Conservation (phyloP, 2,329 filamentous ascomycete genomes). For the Dendrostoma leiphaemia region DNA sequence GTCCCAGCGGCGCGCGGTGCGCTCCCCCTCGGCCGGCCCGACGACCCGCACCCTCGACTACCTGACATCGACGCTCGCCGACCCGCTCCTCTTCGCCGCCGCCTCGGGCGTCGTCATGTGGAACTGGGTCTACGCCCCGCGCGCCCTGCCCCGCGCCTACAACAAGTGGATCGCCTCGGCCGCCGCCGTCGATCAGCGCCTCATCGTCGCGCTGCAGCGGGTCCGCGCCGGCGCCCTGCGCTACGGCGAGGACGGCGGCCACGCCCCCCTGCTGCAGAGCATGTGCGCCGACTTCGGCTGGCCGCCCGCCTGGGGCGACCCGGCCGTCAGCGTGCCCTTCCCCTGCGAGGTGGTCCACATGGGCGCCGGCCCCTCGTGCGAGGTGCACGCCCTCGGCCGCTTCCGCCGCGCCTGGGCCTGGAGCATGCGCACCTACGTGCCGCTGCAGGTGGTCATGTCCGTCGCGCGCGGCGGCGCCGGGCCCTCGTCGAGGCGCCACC, state of each 20-base stretch:
- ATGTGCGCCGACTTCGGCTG: constrained; percentile 72
- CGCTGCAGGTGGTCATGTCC: constrained; percentile 60
- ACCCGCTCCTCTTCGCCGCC: constrained; percentile 68
- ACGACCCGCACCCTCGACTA: constrained; percentile 34
- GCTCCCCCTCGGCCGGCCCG: constrained; percentile 26
- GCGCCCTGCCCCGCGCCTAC: constrained; percentile 69
- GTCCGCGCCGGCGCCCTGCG: constrained; percentile 61
- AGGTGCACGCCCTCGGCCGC: constrained; percentile 68
- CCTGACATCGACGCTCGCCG: constrained; percentile 46
- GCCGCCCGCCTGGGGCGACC: constrained; percentile 72
- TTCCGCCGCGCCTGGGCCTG: constrained; percentile 70
- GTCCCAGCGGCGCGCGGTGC: constrained; percentile 46
- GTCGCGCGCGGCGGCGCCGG: constrained; percentile 53
- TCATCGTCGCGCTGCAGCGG: constrained; percentile 71
- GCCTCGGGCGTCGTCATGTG: constrained; percentile 81
- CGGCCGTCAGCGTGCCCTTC: constrained; percentile 65
- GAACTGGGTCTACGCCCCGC: constrained; percentile 79
- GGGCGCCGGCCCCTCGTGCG: constrained; percentile 70
- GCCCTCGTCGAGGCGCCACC: too few relatives aligned
- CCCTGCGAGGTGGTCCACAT: constrained; percentile 85
- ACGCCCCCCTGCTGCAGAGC: constrained; percentile 62
- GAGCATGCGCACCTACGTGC: constrained; percentile 74
- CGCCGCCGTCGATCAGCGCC: constrained; percentile 70
- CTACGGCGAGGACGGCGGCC: constrained; percentile 73
- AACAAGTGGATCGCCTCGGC: constrained; percentile 79